A percentile compares a stretch with the other conserved stretches of the same genome.
Evolutionary conservation across 1,284 basidiomycete species (phyloP).

Genomic region (Apiotrichum montevideense): DNA sequence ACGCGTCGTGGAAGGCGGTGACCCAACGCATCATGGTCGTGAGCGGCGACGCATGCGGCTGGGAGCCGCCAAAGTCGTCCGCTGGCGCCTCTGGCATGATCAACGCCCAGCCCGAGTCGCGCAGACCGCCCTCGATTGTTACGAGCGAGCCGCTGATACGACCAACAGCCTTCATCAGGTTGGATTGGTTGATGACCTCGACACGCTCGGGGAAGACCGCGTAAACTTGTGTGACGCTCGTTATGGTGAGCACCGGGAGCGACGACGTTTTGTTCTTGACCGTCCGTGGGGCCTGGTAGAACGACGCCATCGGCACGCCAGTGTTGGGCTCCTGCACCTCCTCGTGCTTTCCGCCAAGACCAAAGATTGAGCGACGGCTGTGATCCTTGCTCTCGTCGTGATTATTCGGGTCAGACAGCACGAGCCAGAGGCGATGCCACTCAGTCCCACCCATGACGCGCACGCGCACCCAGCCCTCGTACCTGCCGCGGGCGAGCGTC

Average conservation of each 20-base stretch:
- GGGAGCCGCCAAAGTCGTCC: constrained; percentile 39
- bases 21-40: constrained; percentile 93
- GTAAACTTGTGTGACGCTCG: constrained; percentile 52
- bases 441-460: constrained; percentile 91
- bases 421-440: constrained; percentile 90
- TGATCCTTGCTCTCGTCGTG: constrained; percentile 20
- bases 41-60: constrained; percentile 32
- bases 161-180: constrained; percentile 82
- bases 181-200: constrained; percentile 78
- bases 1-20: constrained; percentile 78
- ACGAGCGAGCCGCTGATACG: constrained; percentile 68
- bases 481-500: constrained; percentile 58
- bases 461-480: constrained; percentile 90
- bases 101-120: constrained; percentile 71
- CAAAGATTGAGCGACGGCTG: constrained; percentile 36
- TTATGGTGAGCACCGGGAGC: constrained; percentile 39
- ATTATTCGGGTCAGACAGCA: constrained; percentile 53
- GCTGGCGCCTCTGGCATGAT: constrained; percentile 71
- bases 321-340: constrained; percentile 48
- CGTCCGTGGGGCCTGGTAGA: constrained; percentile 40
- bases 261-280: constrained; percentile 36
- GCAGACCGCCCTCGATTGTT: constrained; percentile 48
- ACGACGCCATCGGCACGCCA: constrained; percentile 41
- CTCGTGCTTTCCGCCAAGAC: constrained; percentile 49
- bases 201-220: constrained; percentile 92